A percentile compares a stretch with the other conserved stretches of the same genome.
Conservation (phyloP, 2,329 filamentous ascomycete species). For the Colletotrichum horii region DNA sequence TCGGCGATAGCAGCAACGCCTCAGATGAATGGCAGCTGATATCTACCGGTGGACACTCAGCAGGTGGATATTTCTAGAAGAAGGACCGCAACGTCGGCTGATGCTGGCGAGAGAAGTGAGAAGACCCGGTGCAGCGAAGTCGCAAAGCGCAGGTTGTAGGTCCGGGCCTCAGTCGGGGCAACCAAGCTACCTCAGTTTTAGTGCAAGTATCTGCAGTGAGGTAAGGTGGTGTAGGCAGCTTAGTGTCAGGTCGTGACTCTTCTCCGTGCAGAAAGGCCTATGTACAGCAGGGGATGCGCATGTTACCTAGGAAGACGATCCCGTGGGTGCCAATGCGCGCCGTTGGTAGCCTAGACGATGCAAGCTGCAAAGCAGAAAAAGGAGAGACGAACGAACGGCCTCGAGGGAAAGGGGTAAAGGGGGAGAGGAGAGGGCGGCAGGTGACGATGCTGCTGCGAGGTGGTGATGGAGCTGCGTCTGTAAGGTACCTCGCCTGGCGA, state of each 20-base stretch:
- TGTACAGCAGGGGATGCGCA: constrained; percentile 12
- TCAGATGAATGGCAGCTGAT: neutral
- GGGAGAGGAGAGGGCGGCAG: neutral
- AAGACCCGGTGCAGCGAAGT: neutral
- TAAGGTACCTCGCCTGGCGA: neutral
- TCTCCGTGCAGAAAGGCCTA: constrained; percentile 2
- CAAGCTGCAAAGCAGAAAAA: neutral
- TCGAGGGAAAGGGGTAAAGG: neutral
- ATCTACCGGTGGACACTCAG: neutral
- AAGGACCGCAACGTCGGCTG: neutral
- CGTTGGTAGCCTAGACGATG: neutral
- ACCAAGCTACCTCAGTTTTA: neutral
- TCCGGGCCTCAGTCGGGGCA: constrained; percentile 10
- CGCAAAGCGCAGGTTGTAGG: neutral
- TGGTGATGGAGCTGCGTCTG: neutral
- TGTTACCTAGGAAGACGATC: constrained; percentile 4
- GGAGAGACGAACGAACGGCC: neutral
- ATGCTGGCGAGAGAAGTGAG: neutral
- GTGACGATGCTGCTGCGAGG: neutral
- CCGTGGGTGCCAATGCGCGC: constrained; percentile 10
- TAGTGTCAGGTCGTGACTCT: constrained; percentile 10
- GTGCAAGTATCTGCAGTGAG: neutral
- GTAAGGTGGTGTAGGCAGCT: neutral
- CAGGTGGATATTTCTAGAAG: constrained; percentile 18
- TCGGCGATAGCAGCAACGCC: constrained; percentile 8